Evolutionary conservation across 2,329 filamentous ascomycete species (phyloP).

Genomic region (Microsporum audouinii): DNA sequence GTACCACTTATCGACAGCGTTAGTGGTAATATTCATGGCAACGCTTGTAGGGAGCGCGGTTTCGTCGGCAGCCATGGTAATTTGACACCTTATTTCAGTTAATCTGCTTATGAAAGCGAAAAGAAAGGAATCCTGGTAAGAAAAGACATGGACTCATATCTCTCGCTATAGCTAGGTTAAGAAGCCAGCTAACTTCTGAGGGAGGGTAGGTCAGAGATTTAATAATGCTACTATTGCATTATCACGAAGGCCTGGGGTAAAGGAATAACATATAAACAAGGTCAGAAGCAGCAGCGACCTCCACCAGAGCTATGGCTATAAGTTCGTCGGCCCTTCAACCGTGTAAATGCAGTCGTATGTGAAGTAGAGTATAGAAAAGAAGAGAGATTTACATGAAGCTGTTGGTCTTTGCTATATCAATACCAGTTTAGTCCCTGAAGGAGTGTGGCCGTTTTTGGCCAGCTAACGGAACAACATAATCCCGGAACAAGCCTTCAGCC

Average conservation of each 20-base stretch:
- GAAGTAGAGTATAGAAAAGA: too few species aligned
- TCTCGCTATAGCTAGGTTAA: neutral
- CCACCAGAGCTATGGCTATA: too few species aligned
- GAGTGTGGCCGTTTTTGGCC: too few species aligned
- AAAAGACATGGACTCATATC: neutral
- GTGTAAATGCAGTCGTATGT: too few species aligned
- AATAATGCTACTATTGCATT: neutral
- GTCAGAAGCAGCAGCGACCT: too few species aligned
- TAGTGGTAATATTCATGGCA: neutral
- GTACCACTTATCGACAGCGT: slow-evolving; percentile 1
- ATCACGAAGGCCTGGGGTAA: neutral
- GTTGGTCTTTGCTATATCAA: too few species aligned
- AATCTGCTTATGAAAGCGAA: neutral
- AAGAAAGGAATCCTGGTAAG: neutral
- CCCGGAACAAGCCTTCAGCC: too few species aligned
- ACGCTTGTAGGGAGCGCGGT: neutral
- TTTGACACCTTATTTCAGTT: neutral
- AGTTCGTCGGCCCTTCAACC: too few species aligned
- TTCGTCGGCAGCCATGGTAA: neutral
- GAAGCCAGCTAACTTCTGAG: neutral
- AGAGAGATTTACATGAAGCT: too few species aligned
- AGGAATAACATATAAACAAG: too few species aligned
- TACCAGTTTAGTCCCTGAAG: too few species aligned
- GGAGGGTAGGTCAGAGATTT: neutral
- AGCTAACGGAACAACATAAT: too few species aligned